Base-by-base conservation (phyloP, 495 filamentous ascomycete species). In the Penicillium daleae region DNA sequence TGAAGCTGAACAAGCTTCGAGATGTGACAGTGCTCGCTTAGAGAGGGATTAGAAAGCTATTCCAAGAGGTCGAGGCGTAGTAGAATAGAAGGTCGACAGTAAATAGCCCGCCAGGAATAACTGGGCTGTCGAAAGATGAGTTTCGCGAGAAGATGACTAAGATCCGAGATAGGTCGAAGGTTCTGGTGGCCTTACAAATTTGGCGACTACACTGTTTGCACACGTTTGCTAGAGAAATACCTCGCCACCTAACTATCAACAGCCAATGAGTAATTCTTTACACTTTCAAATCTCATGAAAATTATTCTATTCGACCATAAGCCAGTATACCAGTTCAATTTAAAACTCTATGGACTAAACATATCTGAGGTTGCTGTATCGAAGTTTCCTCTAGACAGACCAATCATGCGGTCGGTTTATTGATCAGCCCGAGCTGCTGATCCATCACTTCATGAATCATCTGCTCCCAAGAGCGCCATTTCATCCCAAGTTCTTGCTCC, bases 391-490 rank as follows among this genome's bases (percentile, higher is more conserved):
- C n/a, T n/a, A n/a, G n/a, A n/a, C n/a, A n/a, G n/a, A n/a, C n/a
- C n/a, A n/a, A n/a, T n/a, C n/a, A n/a, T n/a, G n/a, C n/a, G n/a
- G n/a, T n/a, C n/a, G n/a, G n/a, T 9, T 29, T 21, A 2, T 31
- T 42, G 15, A 51, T 7, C 52, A 72, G 66, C 2, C 48, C 62
- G 8, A 76, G 48, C 58, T 79, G 77, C 61, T 79, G 74, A 56
- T 79, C 71, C 61, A 80, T 62, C 29, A 80, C 57, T n/a, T 76
- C 70, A 33, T 56, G 49, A 1, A 79, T 54, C 26, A 75, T 77
- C 53, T 71, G 59, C 44, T 78, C 71, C 35, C 69, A 57, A 19
- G 64, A 58, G 10, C 67, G 67, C 71, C 73, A 78, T 55, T 72
- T 39, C 29, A 81, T 72, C 22, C 74, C 76, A 51, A 79, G 59